These are phyloP conservation scores for Colletotrichum eleusines DNA, from an alignment of 2,329 filamentous ascomycete genomes.

Conservation along the genomic window DNA sequence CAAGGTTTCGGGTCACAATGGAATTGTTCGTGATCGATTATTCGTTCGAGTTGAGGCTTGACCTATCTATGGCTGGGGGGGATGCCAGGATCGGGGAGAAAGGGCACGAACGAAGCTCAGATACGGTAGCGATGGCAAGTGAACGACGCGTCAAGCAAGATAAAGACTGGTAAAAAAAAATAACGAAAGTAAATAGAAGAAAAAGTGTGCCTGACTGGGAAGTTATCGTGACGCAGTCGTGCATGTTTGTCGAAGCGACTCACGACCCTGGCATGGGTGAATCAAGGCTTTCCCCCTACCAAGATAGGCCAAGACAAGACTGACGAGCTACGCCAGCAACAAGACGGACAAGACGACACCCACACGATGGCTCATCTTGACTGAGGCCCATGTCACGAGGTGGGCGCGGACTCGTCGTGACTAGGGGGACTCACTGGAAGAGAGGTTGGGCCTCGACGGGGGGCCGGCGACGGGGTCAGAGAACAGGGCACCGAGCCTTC, in stretches of 20 bases:
- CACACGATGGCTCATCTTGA: slow-evolving; percentile 9
- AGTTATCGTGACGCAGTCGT: not conserved
- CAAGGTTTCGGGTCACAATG: not conserved
- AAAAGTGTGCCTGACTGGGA: not conserved
- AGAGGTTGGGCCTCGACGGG: slow-evolving; percentile 20
- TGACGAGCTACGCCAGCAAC: not conserved
- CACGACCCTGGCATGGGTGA: not conserved
- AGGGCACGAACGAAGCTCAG: not conserved
- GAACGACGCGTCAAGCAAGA: not conserved
- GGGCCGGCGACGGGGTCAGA: slow-evolving; percentile 19
- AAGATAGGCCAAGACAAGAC: not conserved
- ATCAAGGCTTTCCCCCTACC: not conserved
- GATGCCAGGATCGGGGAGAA: not conserved
- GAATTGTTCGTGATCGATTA: not conserved
- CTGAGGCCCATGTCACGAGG: slow-evolving; percentile 13
- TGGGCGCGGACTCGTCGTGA: slow-evolving; percentile 13
- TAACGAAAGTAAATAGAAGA: not conserved
- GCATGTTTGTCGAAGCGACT: not conserved
- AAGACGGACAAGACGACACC: too few species aligned
- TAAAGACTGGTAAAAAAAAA: not conserved
- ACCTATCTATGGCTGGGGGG: not conserved
- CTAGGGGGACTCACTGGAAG: slow-evolving; percentile 10
- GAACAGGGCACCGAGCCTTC: slow-evolving; percentile 12
- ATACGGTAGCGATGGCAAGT: not conserved
- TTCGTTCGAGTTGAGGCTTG: not conserved